These are phyloP conservation scores for Elsinoe ampelina DNA, from an alignment of 2,329 filamentous ascomycete genomes.

Conservation along the genomic window DNA sequence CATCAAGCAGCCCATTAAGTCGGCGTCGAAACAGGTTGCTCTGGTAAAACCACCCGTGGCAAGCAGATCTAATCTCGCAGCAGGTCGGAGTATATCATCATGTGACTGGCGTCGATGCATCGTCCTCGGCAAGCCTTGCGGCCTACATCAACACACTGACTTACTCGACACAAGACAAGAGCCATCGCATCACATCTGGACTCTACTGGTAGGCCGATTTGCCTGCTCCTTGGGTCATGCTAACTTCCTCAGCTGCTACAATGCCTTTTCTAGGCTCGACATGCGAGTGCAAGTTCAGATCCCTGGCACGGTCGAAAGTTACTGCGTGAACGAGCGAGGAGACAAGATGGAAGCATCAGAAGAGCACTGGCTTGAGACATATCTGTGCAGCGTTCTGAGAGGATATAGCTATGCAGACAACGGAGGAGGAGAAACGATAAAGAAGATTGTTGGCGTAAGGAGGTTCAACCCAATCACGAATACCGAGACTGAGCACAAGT, in stretches of 20 bases:
- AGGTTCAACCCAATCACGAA: conserved; percentile 96
- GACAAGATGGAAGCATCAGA: conserved; percentile 91
- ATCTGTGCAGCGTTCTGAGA: conserved; percentile 85
- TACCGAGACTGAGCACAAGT: conserved; percentile 96
- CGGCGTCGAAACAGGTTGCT: conserved; percentile 47
- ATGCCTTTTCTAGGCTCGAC: conserved; percentile 94
- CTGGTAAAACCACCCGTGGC: neutral
- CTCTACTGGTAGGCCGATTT: conserved; percentile 66
- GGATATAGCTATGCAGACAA: conserved; percentile 97
- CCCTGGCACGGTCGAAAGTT: conserved; percentile 90
- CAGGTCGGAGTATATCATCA: conserved; percentile 94
- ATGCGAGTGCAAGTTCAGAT: conserved; percentile 99
- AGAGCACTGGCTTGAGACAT: conserved; percentile 93
- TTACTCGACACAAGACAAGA: conserved; percentile 74
- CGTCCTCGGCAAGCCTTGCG: conserved; percentile 89
- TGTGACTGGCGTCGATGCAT: conserved; percentile 93
- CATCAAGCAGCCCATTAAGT: conserved; percentile 62
- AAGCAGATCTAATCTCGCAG: conserved; percentile 13
- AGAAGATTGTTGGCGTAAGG: conserved; percentile 93
- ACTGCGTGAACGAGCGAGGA: conserved; percentile 92
- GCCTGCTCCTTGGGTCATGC: conserved; percentile 5
- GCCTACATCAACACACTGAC: conserved; percentile 98
- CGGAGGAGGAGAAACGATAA: conserved; percentile 85
- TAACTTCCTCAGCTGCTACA: conserved; percentile 64
- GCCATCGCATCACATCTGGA: conserved; percentile 84